Conservation (phyloP, 1,284 basidiomycete genomes). For the Meripilus lineatus region DNA sequence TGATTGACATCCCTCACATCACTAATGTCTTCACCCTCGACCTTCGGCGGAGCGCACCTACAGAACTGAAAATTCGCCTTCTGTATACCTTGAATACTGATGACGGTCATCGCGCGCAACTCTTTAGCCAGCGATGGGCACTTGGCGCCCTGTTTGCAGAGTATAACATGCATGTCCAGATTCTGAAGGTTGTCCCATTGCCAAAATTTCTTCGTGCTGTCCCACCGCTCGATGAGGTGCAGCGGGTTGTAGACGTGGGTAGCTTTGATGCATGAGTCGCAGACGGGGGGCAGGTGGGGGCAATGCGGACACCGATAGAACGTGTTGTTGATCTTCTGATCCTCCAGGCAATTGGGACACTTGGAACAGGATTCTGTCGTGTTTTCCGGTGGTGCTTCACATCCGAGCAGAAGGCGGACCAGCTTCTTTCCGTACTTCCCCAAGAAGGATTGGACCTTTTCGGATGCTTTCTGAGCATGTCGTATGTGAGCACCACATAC, state of each 20-base stretch:
- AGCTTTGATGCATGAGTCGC: not conserved
- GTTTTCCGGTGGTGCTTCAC: too few relatives aligned
- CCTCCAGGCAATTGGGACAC: too few relatives aligned
- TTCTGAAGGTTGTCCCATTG: not conserved
- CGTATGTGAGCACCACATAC: too few relatives aligned
- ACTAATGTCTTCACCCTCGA: not conserved
- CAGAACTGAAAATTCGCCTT: constrained; percentile 3
- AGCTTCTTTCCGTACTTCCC: too few relatives aligned
- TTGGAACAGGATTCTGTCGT: too few relatives aligned
- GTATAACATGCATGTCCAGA: constrained; percentile 5
- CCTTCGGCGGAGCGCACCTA: not conserved
- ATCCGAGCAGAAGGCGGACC: too few relatives aligned
- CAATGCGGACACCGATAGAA: not conserved
- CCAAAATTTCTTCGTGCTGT: constrained; percentile 8
- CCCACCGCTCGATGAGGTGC: constrained; percentile 10
- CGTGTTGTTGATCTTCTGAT: too few relatives aligned
- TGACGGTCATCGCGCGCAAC: not conserved
- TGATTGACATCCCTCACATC: constrained; percentile 4
- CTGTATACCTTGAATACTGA: not conserved
- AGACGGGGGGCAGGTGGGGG: not conserved
- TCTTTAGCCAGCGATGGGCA: too few relatives aligned
- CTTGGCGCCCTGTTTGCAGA: constrained; percentile 4
- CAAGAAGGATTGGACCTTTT: too few relatives aligned
- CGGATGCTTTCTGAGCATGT: too few relatives aligned
- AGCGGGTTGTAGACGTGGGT: constrained; percentile 6